Evolutionary conservation across 768 basidiomycete species (phyloP).

Genomic region (Lactifluus piperatus): DNA sequence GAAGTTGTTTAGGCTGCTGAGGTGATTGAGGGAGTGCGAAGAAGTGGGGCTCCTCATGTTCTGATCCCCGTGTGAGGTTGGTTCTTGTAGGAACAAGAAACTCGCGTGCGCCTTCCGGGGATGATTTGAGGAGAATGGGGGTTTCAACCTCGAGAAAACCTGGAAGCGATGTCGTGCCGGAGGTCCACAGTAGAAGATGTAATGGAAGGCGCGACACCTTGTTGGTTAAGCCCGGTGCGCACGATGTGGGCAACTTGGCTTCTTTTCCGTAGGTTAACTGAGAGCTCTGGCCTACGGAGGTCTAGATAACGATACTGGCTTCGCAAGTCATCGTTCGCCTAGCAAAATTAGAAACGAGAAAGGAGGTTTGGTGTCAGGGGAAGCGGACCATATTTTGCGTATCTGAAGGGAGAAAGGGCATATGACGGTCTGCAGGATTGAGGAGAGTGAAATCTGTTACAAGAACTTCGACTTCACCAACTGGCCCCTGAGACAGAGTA

Average conservation of each 20-base stretch:
- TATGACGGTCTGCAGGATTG: constrained; percentile 58
- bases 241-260: constrained; percentile 75
- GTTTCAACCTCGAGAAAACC: constrained; percentile 94
- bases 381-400: constrained; percentile 59
- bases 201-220: constrained; percentile 41
- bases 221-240: constrained; percentile 60
- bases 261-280: constrained; percentile 73
- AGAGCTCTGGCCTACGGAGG: constrained; percentile 64
- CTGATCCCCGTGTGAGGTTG: neutral
- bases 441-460: constrained; percentile 63
- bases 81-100: constrained; percentile 28
- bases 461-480: constrained; percentile 75
- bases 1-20: constrained; percentile 90
- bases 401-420: constrained; percentile 86
- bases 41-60: constrained; percentile 41
- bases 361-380: neutral
- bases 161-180: constrained; percentile 28
- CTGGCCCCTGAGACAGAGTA: constrained; percentile 36
- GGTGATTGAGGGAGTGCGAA: constrained; percentile 93
- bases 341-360: constrained; percentile 11
- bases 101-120: constrained; percentile 91
- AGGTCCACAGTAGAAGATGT: constrained; percentile 14
- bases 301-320: constrained; percentile 84
- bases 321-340: constrained; percentile 84
- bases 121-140: constrained; percentile 81